Evolutionary conservation across 2,329 filamentous ascomycete genomes (phyloP).

Genomic region (Ophiostoma piceae): DNA sequence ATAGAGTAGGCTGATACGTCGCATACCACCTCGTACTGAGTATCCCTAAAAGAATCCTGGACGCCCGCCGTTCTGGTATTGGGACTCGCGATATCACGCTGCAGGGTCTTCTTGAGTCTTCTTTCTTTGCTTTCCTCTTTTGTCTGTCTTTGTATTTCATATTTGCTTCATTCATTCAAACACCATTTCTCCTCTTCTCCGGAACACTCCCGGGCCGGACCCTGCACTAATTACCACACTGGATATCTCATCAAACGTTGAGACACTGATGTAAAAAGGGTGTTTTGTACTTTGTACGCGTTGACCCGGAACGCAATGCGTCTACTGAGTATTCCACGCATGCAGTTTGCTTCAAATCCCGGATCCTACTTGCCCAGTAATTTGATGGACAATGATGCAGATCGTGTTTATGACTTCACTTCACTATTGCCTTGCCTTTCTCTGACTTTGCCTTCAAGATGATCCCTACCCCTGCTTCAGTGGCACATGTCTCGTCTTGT

Average conservation of each 20-base stretch:
- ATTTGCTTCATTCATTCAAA: neutral
- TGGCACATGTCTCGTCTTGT: neutral
- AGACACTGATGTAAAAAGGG: neutral
- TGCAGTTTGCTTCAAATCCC: no score
- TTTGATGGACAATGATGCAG: no score
- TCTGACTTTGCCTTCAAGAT: neutral
- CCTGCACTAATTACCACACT: neutral
- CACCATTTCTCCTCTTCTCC: neutral
- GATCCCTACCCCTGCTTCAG: neutral
- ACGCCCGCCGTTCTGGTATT: slow-evolving; percentile 3
- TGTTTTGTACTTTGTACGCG: no score
- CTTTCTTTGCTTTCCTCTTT: neutral
- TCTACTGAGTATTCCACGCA: no score
- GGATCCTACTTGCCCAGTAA: no score
- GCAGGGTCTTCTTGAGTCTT: neutral
- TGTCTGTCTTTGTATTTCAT: neutral
- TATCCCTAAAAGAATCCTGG: neutral
- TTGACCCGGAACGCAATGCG: no score
- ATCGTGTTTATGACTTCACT: no score
- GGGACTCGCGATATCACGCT: slow-evolving; percentile 1
- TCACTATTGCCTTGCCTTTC: no score
- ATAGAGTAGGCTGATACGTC: neutral
- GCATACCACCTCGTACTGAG: neutral
- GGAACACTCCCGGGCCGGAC: slow-evolving; percentile 9
- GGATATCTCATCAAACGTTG: neutral